These are phyloP conservation scores for Zymoseptoria crescenta DNA, from an alignment of 2,329 filamentous ascomycete species.

Conservation along the genomic window DNA sequence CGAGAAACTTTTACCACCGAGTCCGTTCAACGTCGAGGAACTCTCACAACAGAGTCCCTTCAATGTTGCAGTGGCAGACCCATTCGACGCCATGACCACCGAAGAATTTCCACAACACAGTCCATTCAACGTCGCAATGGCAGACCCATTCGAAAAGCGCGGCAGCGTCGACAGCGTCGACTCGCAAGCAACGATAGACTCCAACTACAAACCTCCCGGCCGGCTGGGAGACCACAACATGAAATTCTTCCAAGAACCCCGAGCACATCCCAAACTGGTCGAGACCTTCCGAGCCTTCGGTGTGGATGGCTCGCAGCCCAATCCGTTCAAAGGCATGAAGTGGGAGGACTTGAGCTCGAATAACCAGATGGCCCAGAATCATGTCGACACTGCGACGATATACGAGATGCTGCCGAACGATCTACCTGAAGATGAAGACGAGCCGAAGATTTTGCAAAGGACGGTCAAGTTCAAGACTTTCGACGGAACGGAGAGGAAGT, in stretches of 20 bases:
- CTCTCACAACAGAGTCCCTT: no score
- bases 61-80: background rate
- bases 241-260: constrained; percentile 19
- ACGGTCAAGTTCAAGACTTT: constrained; percentile 14
- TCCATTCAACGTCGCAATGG: background rate
- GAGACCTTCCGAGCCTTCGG: constrained; percentile 16
- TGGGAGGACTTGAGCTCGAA: constrained; percentile 12
- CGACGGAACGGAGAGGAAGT: constrained; percentile 19
- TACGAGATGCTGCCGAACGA: constrained; percentile 75
- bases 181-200: background rate
- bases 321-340: constrained; percentile 11
- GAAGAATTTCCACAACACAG: no score
- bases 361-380: constrained; percentile 14
- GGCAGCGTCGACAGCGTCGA: background rate
- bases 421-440: constrained; percentile 12
- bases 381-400: constrained; percentile 44
- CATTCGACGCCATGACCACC: background rate
- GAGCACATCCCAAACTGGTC: constrained; percentile 20
- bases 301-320: constrained; percentile 14
- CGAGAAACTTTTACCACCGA: no score
- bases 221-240: constrained; percentile 19
- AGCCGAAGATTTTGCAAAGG: constrained; percentile 10
- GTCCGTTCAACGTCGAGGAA: background rate
- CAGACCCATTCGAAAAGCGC: background rate
- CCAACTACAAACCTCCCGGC: constrained; percentile 14